phyloP scores from a whole-genome alignment of 495 filamentous ascomycete genomes.

The Amorphotheca resinae region DNA sequence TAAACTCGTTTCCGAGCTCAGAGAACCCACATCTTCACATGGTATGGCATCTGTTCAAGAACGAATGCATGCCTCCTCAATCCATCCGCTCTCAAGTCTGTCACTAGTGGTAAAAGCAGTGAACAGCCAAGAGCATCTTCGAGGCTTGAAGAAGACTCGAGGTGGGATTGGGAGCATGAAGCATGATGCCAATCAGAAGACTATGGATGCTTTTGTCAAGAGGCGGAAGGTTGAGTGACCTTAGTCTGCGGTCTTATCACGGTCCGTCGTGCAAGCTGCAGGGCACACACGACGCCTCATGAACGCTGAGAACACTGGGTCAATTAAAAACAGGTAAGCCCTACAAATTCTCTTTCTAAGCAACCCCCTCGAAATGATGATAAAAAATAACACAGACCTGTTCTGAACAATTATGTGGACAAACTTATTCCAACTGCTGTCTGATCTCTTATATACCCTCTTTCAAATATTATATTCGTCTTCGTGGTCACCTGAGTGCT shows the following conservation, averaged over 20 bases:
- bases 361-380: constrained; percentile 41
- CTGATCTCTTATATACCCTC: constrained; percentile 36
- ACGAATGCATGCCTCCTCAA: not conserved
- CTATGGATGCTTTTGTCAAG: constrained; percentile 68
- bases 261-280: too few species aligned
- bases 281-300: too few species aligned
- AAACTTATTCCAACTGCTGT: constrained; percentile 67
- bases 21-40: not conserved
- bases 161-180: constrained; percentile 65
- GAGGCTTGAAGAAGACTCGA: constrained; percentile 58
- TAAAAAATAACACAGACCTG: constrained; percentile 66
- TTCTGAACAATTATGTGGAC: constrained; percentile 55
- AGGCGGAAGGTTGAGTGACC: constrained; percentile 18
- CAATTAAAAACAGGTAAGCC: constrained; percentile 3
- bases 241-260: too few species aligned
- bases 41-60: not conserved
- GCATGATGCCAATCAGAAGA: constrained; percentile 59
- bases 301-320: not conserved
- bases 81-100: not conserved
- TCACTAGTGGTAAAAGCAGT: constrained; percentile 34
- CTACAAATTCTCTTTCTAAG: constrained; percentile 6
- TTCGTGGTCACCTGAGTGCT: too few species aligned
- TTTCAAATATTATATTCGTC: too few species aligned
- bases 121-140: constrained; percentile 56
- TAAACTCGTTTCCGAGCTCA: not conserved